Base-by-base conservation (phyloP, 164 flowering plant genomes). In the Tinospora cordifolia region DNA sequence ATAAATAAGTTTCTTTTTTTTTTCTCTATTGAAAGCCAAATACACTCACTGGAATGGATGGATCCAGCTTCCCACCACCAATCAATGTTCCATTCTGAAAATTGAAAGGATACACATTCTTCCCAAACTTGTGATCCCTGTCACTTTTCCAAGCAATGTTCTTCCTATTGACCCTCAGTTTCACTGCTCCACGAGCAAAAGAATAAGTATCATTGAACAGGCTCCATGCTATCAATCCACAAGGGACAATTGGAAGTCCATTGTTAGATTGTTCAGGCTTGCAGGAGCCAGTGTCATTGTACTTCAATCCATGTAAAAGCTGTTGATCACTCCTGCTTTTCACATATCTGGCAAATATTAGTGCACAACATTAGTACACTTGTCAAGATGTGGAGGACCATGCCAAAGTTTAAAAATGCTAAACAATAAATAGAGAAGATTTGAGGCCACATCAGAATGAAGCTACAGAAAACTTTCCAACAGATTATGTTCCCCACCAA, bases 201-300 rank as follows among this genome's bases (percentile, higher is more conserved):
- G 73, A 75, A 69, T 78, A 90, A 8, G 93, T 85, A 65, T 91
- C 97, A 73, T 91, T 91, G 68, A 91, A 89, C 83, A 91, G 74
- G 79, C 94, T 91, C 94, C 97, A 91, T 1, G 97, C 95, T 72
- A 89, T 80, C 75, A 88, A 75, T 27, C 97, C 97, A 84, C 96
- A 92, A 63, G 97, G 96, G 40, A 92, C 90, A 78, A 90, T 81
- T 17, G 92, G 93, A 39, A 81, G 88, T 68, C 87, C 90, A 74
- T 86, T 78, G 41, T 62, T 78, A n/a, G 49, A 73, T 69, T 86
- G 86, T 84, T 81, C 84, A 38, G 96, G 97, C 71, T 77, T 74
- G 79, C 96, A 92, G 39, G 90, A 82, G 75, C 87, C 82, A 64
- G 83, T 87, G 66, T 78, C 79, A 67, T 81, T 81, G 82, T 83